These are phyloP conservation scores for Sordariomycetes sp. DNA, from an alignment of 2,329 filamentous ascomycete genomes.

Conservation along the genomic window DNA sequence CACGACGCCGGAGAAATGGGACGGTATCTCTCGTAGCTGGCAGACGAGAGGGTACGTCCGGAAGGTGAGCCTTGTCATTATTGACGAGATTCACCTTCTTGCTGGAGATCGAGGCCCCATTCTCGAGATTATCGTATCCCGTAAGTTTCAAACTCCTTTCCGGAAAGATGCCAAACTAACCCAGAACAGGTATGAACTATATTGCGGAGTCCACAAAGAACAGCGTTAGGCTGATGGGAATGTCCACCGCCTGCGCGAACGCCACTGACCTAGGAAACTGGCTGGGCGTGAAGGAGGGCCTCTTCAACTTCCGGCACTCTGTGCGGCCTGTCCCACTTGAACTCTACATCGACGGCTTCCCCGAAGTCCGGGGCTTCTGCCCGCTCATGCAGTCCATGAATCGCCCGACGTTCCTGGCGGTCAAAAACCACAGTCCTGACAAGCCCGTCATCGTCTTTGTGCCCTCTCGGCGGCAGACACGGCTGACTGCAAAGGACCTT, in stretches of 20 bases:
- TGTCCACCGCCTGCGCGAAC: constrained; percentile 98
- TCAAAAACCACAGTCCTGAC: constrained; percentile 89
- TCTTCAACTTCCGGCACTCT: constrained; percentile 97
- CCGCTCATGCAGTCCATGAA: constrained; percentile 99
- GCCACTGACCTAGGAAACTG: constrained; percentile 89
- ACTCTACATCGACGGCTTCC: constrained; percentile 95
- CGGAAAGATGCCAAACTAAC: neutral
- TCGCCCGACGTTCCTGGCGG: constrained; percentile 85
- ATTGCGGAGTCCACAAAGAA: constrained; percentile 90
- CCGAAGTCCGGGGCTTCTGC: constrained; percentile 88
- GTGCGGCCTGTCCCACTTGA: constrained; percentile 92
- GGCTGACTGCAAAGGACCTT: constrained; percentile 86
- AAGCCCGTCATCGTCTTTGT: constrained; percentile 99
- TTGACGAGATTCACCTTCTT: constrained; percentile 96
- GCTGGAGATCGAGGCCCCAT: constrained; percentile 94
- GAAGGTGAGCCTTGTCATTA: constrained; percentile 90
- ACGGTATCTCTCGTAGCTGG: constrained; percentile 98
- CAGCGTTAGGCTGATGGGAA: constrained; percentile 82
- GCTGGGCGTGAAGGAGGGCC: constrained; percentile 87
- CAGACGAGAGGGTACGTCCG: constrained; percentile 93
- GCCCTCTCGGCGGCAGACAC: constrained; percentile 85
- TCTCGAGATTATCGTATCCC: constrained; percentile 86
- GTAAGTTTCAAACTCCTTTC: constrained; percentile 17
- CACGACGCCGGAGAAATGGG: constrained; percentile 99
- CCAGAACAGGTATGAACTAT: constrained; percentile 70